Base-by-base conservation (phyloP, 1,284 basidiomycete genomes). In the Moniliophthora roreri region DNA sequence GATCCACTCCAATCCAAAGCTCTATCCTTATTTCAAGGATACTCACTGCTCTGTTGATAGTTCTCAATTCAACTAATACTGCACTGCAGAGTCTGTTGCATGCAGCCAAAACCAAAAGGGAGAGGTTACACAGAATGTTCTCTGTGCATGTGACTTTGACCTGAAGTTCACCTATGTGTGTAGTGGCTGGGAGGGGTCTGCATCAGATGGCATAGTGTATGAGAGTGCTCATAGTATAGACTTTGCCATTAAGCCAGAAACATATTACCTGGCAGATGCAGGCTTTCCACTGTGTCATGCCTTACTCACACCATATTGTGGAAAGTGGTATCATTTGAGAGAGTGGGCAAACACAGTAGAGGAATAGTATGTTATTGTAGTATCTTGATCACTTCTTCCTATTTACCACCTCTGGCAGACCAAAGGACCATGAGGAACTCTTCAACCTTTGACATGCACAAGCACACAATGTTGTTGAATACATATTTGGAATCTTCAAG, bases 231-330 rank as follows among this genome's bases (percentile, higher is more conserved):
- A 56, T 9, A 21, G 58, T 0, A 47, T 32, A 3, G 67, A 71
- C 53, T 61, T 74, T 23, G 9, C 3, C 0, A 63, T 75, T 48
- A 69, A 70, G 1, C 24, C 28, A 0, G 62, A 65, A 7, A 65
- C 66, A 46, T 69, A 57, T 50, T 76, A 72, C 49, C 63, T 76
- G 28, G 72, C 66, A 13, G 70, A 75, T 69, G 72, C 71, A 8
- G 70, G 74, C 0, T 77, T 72, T 65, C 60, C 57, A 4, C 18
- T 60, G 0, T 69, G 64, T 60, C 62, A 70, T 54, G 24, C 57
- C 2, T 54, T 75, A 0, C 57, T 77, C 6, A 56, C 66, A 20
- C 70, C 64, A 9, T 73, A 66, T 54, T 58, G 56, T 49, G 60
- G 59, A 15, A 55, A 63, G 1, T 56, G 60, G 0, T 73, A 73